Conservation (phyloP, 2,329 filamentous ascomycete genomes). For the Fusarium sp. region DNA sequence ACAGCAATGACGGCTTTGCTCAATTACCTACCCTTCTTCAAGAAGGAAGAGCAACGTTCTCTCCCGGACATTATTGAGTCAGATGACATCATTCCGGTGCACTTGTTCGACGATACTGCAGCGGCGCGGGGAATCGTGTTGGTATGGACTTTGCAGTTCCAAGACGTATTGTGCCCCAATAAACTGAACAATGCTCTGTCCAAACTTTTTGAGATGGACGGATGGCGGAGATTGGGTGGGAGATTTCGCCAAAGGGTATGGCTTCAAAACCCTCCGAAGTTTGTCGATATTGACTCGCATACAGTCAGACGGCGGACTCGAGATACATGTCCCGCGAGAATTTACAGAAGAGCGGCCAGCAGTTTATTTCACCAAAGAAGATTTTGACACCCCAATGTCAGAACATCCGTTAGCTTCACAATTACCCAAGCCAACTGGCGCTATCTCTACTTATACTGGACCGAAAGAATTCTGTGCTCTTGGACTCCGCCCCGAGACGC, state of each 20-base stretch:
- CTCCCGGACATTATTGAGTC: background rate
- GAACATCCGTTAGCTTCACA: slow-evolving; percentile 10
- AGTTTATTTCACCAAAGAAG: slow-evolving; percentile 7
- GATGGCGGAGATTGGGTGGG: slow-evolving; percentile 17
- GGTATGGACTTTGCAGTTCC: slow-evolving; percentile 23
- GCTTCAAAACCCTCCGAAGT: rapidly evolving
- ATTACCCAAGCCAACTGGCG: background rate
- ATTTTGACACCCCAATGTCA: background rate
- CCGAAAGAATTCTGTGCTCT: slow-evolving; percentile 12
- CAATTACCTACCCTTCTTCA: slow-evolving; percentile 5
- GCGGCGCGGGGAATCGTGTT: slow-evolving; percentile 9
- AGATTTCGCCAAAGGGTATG: slow-evolving; percentile 14
- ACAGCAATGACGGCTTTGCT: background rate
- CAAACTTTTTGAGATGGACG: background rate
- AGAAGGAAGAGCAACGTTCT: background rate
- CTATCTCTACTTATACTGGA: background rate
- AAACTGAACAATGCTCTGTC: slow-evolving; percentile 1
- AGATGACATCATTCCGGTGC: slow-evolving; percentile 23
- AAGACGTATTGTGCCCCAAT: slow-evolving; percentile 7
- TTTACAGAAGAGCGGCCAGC: background rate
- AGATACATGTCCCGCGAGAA: slow-evolving; percentile 4
- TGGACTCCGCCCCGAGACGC: background rate
- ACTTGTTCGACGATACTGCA: slow-evolving; percentile 16
- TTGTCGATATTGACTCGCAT: background rate
- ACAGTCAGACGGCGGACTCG: slow-evolving; percentile 4